Evolutionary conservation across 352 stramenopile species (phyloP).

Genomic region (Globisporangium iwayamae): DNA sequence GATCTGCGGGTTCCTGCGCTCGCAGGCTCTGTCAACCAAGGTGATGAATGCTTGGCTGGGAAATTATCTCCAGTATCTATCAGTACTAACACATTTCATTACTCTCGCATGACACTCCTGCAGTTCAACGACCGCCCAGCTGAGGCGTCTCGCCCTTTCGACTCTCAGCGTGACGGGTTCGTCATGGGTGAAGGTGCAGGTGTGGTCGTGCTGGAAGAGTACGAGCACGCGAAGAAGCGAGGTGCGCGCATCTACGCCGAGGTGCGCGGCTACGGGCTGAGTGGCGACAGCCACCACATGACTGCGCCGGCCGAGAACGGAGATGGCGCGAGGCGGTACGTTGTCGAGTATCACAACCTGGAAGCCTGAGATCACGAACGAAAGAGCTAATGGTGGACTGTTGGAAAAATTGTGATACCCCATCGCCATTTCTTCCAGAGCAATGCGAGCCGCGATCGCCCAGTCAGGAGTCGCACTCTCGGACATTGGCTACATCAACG

Average conservation of each 20-base stretch:
- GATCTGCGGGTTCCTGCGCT: conserved; percentile 93
- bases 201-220: conserved; percentile 74
- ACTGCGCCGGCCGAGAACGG: conserved; percentile 66
- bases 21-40: conserved; percentile 93
- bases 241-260: conserved; percentile 94
- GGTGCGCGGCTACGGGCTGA: conserved; percentile 93
- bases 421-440: conserved; percentile 25
- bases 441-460: conserved; percentile 90
- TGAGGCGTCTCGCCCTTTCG: conserved; percentile 94
- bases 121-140: conserved; percentile 92
- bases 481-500: conserved; percentile 97
- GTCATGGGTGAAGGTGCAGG: conserved; percentile 92
- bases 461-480: conserved; percentile 70
- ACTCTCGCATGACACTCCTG: not conserved
- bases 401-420: conserved; percentile 29
- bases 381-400: not conserved
- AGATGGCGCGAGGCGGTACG: conserved; percentile 52
- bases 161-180: conserved; percentile 94
- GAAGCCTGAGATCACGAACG: not conserved
- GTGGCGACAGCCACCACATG: conserved; percentile 95
- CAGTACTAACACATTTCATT: not conserved
- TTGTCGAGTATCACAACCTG: not conserved
- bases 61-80: not conserved
- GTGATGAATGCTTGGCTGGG: conserved; percentile 21
- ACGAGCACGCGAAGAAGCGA: conserved; percentile 91